phyloP scores from a whole-genome alignment of 129 eudicot genomes.

The Pulicaria dysenterica region DNA sequence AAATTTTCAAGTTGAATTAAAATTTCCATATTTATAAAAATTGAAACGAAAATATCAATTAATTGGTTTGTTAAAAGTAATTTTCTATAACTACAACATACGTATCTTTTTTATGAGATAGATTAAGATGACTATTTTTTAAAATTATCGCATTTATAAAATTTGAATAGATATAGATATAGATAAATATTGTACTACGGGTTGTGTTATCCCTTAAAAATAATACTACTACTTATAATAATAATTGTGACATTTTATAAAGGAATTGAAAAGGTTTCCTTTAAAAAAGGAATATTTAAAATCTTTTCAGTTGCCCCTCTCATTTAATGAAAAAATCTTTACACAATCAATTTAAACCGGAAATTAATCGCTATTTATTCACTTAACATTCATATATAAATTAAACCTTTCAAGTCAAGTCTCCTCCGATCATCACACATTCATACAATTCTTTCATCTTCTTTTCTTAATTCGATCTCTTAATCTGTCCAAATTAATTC shows the following conservation, averaged over 20 bases:
- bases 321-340: slow-evolving; percentile 8
- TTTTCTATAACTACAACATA: too few relatives aligned
- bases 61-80: neutral
- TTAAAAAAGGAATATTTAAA: slow-evolving; percentile 7
- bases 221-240: too few relatives aligned
- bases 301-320: slow-evolving; percentile 26
- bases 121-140: too few relatives aligned
- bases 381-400: slow-evolving; percentile 29
- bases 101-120: too few relatives aligned
- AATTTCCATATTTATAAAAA: slow-evolving; percentile 14
- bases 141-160: too few relatives aligned
- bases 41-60: neutral
- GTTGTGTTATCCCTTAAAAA: too few relatives aligned
- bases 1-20: slow-evolving; percentile 6
- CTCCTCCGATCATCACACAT: neutral
- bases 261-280: too few relatives aligned
- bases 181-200: too few relatives aligned
- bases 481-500: slow-evolving; percentile 3
- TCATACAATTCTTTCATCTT: slow-evolving; percentile 19
- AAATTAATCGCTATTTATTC: slow-evolving; percentile 26
- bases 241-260: too few relatives aligned
- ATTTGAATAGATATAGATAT: too few relatives aligned
- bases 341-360: slow-evolving; percentile 12
- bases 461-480: neutral
- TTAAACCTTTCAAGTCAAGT: slow-evolving; percentile 19